phyloP scores from a whole-genome alignment of 805 yeast species.

The Candida argentea region DNA sequence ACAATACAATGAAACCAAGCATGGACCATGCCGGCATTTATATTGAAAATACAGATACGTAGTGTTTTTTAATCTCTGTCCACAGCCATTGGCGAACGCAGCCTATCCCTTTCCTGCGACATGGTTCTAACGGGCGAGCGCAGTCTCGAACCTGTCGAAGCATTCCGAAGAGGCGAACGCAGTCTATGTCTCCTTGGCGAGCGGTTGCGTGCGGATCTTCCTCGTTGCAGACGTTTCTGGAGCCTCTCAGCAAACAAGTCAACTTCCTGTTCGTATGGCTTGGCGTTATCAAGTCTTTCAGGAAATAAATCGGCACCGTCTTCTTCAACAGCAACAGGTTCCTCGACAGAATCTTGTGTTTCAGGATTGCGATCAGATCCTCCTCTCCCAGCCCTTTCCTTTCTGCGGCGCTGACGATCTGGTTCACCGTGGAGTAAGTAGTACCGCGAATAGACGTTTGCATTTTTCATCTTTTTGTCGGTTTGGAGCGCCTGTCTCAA shows the following conservation, averaged over 20 bases:
- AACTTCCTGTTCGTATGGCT: conserved; percentile 9
- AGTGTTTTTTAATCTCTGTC: conserved; percentile 1
- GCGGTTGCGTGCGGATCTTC: conserved; percentile 1
- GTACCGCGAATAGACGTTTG: conserved; percentile 50
- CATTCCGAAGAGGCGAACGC: conserved; percentile 2
- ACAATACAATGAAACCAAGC: no score
- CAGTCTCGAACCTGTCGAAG: no score
- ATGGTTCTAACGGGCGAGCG: no score
- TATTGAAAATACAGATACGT: background rate
- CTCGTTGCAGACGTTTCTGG: conserved; percentile 3
- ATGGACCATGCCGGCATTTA: no score
- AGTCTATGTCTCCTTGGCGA: conserved; percentile 1
- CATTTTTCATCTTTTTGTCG: conserved; percentile 49
- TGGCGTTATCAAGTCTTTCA: conserved; percentile 3
- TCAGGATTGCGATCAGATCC: conserved; percentile 4
- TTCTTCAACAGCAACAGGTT: conserved; percentile 1
- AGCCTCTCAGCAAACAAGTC: conserved; percentile 27
- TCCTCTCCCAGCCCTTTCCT: conserved; percentile 3
- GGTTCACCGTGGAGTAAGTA: conserved; percentile 69
- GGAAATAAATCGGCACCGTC: conserved; percentile 18
- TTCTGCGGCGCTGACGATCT: conserved; percentile 26
- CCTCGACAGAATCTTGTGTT: conserved; percentile 5
- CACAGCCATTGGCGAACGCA: no score
- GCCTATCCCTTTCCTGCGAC: no score
- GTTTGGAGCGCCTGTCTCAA: conserved; percentile 41